Evolutionary conservation across 2,329 filamentous ascomycete species (phyloP), one percentile per base, ranked within the genome.

Genomic region (Penicillium sp.): DNA sequence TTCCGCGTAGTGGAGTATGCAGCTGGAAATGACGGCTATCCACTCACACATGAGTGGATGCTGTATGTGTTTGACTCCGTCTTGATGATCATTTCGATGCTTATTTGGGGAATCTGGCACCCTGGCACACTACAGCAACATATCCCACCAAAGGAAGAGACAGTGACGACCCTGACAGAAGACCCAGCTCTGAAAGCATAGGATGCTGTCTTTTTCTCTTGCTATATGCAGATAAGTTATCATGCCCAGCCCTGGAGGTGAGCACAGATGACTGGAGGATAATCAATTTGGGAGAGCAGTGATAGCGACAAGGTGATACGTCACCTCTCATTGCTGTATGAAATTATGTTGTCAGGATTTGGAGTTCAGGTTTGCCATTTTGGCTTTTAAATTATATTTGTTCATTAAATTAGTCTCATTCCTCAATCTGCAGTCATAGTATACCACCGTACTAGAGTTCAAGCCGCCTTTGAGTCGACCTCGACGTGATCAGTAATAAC

Each of bases 1-100:
- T 80, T 77, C 56, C 75, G 80, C 16, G 70, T 79, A 1, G 62
- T 81, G n/a, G 81, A 83, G 67, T 82, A 79, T 61, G 67, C 67
- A 2, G 67, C 73, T 65, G 79, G 78, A 7, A 57, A 69, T 6
- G 60, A 70, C n/a, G 77, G 75, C 0, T 79, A 79, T 57, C 59
- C 74, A 4, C 60, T 80, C 27, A 52, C 45, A 3, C 63, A 77
- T 56, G 79, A 81, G 61, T 74, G 71, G 69, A 68, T 71, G 16
- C 50, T 77, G 13, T 81, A 77, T 56, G 60, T 77, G 2, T 78
- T 81, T 58, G 79, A 81, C 54, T 69, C 67, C 0, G 57, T 67
- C 1, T 62, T 73, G 16, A 79, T 79, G 74, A 59, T 64, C 9
- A 32, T 43, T 7, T 50, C 52, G 9, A 55, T 65, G 54, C 38